These are phyloP conservation scores for Anisodus tanguticus DNA, from an alignment of 257 asterid genomes.

Conservation along the genomic window DNA sequence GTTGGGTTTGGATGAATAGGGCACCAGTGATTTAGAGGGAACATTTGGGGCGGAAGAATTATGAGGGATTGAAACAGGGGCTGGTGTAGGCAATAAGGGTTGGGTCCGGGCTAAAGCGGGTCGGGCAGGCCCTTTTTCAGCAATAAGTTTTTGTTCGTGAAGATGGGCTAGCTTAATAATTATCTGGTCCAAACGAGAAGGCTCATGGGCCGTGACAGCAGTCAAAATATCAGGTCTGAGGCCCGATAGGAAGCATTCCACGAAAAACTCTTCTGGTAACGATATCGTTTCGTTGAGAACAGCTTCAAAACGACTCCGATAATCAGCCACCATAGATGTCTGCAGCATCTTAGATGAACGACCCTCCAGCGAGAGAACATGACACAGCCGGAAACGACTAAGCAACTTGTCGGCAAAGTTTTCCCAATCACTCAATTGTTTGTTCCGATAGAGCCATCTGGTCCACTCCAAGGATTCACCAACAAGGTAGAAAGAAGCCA, in stretches of 20 bases:
- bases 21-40: background rate
- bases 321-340: background rate
- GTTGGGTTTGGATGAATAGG: too few species aligned
- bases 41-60: too few species aligned
- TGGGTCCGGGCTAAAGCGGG: background rate
- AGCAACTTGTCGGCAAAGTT: background rate
- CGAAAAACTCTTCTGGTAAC: background rate
- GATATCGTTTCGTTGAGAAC: background rate
- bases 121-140: background rate
- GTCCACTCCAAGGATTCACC: background rate
- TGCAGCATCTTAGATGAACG: background rate
- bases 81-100: background rate
- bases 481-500: background rate
- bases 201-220: background rate
- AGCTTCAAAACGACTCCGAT: background rate
- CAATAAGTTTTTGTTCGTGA: background rate
- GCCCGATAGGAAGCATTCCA: background rate
- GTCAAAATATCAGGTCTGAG: background rate
- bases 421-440: background rate
- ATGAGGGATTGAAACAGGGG: background rate
- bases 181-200: background rate
- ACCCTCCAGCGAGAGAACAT: background rate
- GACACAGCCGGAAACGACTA: background rate
- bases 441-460: background rate
- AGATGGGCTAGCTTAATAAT: background rate